Conservation (phyloP, 2,329 filamentous ascomycete genomes). For the Ceratocystis papillata region DNA sequence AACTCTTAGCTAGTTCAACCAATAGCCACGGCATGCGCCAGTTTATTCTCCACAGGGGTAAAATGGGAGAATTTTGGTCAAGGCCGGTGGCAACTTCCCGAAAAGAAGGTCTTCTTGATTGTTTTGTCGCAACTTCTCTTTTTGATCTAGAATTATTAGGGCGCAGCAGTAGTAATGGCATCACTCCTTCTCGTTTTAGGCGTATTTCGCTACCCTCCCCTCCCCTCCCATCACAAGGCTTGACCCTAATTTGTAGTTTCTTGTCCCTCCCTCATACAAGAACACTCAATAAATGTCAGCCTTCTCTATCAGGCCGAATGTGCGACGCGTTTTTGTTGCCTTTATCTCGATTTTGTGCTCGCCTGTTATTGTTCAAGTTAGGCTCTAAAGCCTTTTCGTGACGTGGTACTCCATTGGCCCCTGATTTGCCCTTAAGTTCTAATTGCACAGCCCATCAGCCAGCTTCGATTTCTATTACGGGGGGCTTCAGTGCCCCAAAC, state of each 20-base stretch:
- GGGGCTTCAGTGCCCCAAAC: constrained; percentile 1
- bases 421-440: neutral
- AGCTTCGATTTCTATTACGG: neutral
- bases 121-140: neutral
- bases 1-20: no score
- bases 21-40: no score
- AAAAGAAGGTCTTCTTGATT: neutral
- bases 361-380: neutral
- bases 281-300: constrained; percentile 5
- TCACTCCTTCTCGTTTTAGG: constrained; percentile 2
- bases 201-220: neutral
- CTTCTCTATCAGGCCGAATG: neutral
- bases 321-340: neutral
- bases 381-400: neutral
- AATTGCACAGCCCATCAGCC: neutral
- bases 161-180: neutral
- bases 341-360: neutral
- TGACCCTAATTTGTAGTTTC: neutral
- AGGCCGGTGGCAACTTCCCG: neutral
- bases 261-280: neutral
- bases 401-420: neutral
- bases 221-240: neutral
- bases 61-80: no score
- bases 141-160: neutral
- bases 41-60: no score